Base-by-base conservation (phyloP, 2,329 filamentous ascomycete species). In the Neonectria sp. region DNA sequence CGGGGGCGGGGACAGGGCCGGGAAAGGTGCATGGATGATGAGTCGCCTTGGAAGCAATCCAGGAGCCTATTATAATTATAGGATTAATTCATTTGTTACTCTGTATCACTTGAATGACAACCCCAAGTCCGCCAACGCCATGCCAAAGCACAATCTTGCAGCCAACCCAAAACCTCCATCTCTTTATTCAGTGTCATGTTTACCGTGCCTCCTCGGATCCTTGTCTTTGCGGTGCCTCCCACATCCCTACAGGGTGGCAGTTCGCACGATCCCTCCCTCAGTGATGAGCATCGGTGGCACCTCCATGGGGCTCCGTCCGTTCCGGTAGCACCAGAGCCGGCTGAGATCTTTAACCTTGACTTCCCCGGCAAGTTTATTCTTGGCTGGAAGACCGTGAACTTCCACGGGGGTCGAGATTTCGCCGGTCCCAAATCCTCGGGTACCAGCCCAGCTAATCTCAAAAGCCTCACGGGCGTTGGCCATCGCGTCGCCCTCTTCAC, bases 241-340 rank as follows among this genome's bases (percentile, higher is more conserved):
- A 56, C 67, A 66, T 17, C 65, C 69, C 71, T 79, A 83, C 65
- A 83, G 71, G 3, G 82, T 84, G 31, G 80, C 81, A 55, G 77
- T 82, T 60, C 82, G 79, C 7, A 81, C 73, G 43, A 83, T 70
- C 2, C 82, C 79, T 48, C 78, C 77, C 69, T 83, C 81, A 31
- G 67, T 73, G 3, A 71, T 61, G 46, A 85, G 59, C 65, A 80
- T 68, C 0, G 80, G 79, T 15, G 82, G 81, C 31, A 74, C 71
- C 46, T 86, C 84, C 6, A 81, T 73, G 1, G 89, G 89, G 46
- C 83, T 86, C 64, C 77, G 80, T 2, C 90, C 90, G 73, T 91
- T 91, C 57, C 89, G 82, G 74, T 91, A 91, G 68, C 85, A 81
- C 89, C 90, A 91, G 31, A 92, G 77, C 52, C 90, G 83, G 73